These are phyloP conservation scores for Aureococcus anophagefferens DNA, from an alignment of 108 stramenopile genomes.

Conservation along the genomic window DNA sequence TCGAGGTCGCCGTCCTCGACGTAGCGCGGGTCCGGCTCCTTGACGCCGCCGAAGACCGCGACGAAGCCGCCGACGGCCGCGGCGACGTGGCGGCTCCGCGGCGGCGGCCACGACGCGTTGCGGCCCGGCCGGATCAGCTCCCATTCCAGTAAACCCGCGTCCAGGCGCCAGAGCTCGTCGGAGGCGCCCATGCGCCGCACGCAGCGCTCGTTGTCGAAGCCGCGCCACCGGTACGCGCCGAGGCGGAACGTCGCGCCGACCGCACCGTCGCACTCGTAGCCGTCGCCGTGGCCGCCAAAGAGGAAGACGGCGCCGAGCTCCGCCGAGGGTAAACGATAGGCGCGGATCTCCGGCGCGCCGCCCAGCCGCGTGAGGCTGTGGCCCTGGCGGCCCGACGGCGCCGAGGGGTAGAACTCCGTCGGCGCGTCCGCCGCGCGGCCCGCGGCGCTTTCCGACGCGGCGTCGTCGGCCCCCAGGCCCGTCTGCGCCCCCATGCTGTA, in stretches of 20 bases:
- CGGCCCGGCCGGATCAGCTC: background rate
- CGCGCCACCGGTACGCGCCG: background rate
- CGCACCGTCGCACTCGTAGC: background rate
- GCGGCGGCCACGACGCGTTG: background rate
- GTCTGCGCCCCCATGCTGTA: background rate
- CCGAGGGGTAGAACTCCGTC: background rate
- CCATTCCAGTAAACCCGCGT: background rate
- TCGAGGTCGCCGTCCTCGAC: background rate
- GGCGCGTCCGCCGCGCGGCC: background rate
- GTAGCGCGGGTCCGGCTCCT: background rate
- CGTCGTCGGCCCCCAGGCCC: background rate
- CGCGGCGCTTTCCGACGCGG: background rate
- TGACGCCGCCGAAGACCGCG: background rate
- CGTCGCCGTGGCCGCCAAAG: background rate
- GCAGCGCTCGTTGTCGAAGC: background rate
- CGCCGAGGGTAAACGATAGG: background rate
- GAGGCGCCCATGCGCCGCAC: background rate
- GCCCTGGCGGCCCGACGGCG: background rate
- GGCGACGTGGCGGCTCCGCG: background rate
- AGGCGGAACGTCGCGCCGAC: background rate
- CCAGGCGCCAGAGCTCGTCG: background rate
- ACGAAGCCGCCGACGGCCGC: background rate
- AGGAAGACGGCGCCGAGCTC: background rate
- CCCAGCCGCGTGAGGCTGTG: background rate
- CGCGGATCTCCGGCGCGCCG: background rate